Evolutionary conservation across 352 stramenopile genomes (phyloP).

Genomic region (Pythium periplocum): DNA sequence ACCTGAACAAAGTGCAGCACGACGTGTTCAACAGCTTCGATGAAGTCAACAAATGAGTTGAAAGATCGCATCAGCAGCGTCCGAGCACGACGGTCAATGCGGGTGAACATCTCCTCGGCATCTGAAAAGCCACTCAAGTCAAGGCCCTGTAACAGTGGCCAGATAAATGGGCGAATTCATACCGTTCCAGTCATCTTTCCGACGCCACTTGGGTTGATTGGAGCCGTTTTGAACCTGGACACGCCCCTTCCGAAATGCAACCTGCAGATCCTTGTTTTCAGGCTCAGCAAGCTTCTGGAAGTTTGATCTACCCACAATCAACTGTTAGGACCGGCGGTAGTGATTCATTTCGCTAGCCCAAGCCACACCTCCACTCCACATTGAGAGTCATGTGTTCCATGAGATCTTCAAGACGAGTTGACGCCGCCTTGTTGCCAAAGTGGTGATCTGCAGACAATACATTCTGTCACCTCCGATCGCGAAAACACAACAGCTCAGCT

Average conservation of each 20-base stretch:
- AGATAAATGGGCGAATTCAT: neutral
- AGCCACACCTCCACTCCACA: conserved; percentile 69
- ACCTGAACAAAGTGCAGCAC: conserved; percentile 83
- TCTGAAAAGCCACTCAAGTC: conserved; percentile 20
- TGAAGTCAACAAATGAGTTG: conserved; percentile 56
- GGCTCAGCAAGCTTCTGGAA: conserved; percentile 79
- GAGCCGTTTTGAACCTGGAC: conserved; percentile 24
- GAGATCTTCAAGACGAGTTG: conserved; percentile 69
- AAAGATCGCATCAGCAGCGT: conserved; percentile 70
- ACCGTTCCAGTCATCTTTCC: conserved; percentile 76
- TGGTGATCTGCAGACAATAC: conserved; percentile 57
- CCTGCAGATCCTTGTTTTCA: conserved; percentile 69
- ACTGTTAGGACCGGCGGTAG: neutral
- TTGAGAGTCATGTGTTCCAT: conserved; percentile 88
- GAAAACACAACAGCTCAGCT: neutral
- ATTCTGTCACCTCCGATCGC: neutral
- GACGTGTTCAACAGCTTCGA: conserved; percentile 74
- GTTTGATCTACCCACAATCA: conserved; percentile 47
- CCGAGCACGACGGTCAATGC: conserved; percentile 64
- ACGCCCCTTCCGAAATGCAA: conserved; percentile 63
- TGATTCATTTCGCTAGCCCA: neutral
- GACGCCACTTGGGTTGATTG: conserved; percentile 35
- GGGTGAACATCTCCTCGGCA: conserved; percentile 74
- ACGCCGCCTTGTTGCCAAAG: conserved; percentile 70
- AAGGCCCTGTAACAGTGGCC: no score